Base-by-base conservation (phyloP, 169 alveolate species). In the Cryptosporidium parvum region DNA sequence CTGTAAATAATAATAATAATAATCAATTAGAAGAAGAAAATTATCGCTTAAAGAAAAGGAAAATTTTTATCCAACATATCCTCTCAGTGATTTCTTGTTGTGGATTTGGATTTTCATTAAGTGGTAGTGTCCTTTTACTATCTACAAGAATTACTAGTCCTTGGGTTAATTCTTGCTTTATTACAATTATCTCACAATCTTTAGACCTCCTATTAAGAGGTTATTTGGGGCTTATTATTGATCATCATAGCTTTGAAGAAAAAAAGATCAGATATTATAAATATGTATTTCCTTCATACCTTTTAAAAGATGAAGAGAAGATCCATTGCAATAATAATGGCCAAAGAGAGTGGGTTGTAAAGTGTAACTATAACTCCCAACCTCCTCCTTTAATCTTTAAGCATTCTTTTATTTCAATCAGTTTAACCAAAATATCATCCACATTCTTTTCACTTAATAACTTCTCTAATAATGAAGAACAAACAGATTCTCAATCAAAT, bases 81-180 rank as follows among this genome's bases (percentile, higher is more conserved):
- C 53, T 80, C n/a, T 62, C 75, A 16, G 51, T 80, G 39, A 62
- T 80, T 16, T 59, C 89, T 12, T 80, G 89, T 37, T 80, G 89
- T 80, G 89, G 89, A 65, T 80, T 80, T 44, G 89, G 89, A 3
- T 80, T 80, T 51, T 80, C 89, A 1, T 42, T 80, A 39, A 80
- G 89, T 65, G 89, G 89, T 21, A 80, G 89, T 62, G 89, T 80
- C 14, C 56, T 80, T 16, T 65, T 80, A 18, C 52, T 80, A 1
- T 62, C 89, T 45, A 80, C 89, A 39, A 59, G 75, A 80, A 80
- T 80, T 6, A 80, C 89, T 3, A 80, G 89, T 80, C 89, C 89
- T 21, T 80, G 89, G 89, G 68, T 80, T 10, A 80, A 58, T 59
- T 80, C 89, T 3, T 62, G 75, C 70, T 80, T 80, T 62, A 65